phyloP scores from a whole-genome alignment of 1,284 basidiomycete species.

The Irpex lacteus region DNA sequence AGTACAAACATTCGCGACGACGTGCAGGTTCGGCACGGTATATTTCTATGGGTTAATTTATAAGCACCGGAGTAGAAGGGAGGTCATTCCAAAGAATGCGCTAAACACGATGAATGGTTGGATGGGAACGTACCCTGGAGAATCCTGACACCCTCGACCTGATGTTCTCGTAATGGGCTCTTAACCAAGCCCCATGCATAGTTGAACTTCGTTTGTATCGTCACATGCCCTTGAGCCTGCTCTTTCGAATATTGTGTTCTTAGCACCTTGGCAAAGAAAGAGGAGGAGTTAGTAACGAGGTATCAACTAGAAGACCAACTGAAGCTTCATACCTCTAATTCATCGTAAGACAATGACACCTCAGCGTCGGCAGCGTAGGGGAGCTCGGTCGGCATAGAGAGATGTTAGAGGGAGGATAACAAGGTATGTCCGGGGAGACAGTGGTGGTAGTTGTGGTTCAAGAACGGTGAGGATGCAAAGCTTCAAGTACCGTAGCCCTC shows the following conservation, averaged over 20 bases:
- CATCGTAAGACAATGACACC: conserved; percentile 84
- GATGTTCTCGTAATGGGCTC: conserved; percentile 77
- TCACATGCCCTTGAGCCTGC: conserved; percentile 79
- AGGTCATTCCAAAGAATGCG: too few relatives aligned
- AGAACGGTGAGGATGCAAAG: neutral
- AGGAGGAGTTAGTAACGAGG: neutral
- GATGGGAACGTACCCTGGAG: conserved; percentile 71
- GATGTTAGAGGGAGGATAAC: too few relatives aligned
- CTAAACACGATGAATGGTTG: neutral
- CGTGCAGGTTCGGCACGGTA: conserved; percentile 88
- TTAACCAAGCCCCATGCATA: conserved; percentile 96
- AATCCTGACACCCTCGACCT: conserved; percentile 87
- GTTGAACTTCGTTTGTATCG: conserved; percentile 97
- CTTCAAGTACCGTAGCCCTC: neutral
- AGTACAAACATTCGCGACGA: conserved; percentile 95
- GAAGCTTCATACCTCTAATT: conserved; percentile 67
- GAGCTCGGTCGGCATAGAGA: conserved; percentile 75
- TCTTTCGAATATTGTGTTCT: conserved; percentile 89
- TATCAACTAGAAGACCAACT: neutral
- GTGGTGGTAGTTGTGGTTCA: neutral
- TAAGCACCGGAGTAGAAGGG: neutral
- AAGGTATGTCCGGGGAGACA: neutral
- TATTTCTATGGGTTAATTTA: conserved; percentile 52
- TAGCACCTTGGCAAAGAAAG: conserved; percentile 57
- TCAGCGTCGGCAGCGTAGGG: conserved; percentile 96